These are phyloP conservation scores for Hevea brasiliensis DNA, from an alignment of 345 rosid species.

Conservation along the genomic window DNA sequence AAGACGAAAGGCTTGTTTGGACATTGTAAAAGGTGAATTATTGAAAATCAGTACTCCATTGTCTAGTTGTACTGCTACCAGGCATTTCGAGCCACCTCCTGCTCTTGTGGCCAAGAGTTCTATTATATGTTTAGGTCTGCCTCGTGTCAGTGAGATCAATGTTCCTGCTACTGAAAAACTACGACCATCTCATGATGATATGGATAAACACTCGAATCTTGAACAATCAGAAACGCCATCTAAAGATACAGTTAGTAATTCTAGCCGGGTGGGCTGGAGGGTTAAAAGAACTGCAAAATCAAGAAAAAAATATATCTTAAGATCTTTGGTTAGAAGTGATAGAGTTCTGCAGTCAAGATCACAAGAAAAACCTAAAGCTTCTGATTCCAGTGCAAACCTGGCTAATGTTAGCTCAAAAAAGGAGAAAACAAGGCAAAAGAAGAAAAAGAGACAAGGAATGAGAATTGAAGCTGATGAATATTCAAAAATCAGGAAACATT, in stretches of 20 bases:
- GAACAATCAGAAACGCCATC: constrained; percentile 9
- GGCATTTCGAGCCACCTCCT: constrained; percentile 6
- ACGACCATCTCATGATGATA: constrained; percentile 13
- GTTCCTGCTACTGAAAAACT: constrained; percentile 19
- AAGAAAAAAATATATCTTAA: constrained; percentile 38
- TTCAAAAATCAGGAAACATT: constrained; percentile 65
- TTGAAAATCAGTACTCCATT: constrained; percentile 1
- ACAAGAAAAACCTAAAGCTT: constrained; percentile 38
- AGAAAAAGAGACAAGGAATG: constrained; percentile 25
- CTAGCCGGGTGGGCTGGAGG: constrained; percentile 15
- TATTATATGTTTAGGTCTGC: constrained; percentile 14
- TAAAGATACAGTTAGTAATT: constrained; percentile 16
- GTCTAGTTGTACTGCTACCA: constrained; percentile 6
- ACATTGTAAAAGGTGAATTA: constrained; percentile 5
- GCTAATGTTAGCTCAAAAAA: constrained; percentile 31
- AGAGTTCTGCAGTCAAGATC: constrained; percentile 53
- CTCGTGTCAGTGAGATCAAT: constrained; percentile 15
- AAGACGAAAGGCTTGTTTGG: constrained; percentile 7
- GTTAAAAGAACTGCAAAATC: constrained; percentile 36
- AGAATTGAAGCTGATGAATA: constrained; percentile 54
- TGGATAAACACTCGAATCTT: constrained; percentile 2
- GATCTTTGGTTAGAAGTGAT: constrained; percentile 36
- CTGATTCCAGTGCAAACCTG: constrained; percentile 33
- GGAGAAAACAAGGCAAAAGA: constrained; percentile 39
- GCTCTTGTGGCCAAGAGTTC: neutral